Base-by-base conservation (phyloP, 352 stramenopile genomes). In the Nothophytophthora sp. region DNA sequence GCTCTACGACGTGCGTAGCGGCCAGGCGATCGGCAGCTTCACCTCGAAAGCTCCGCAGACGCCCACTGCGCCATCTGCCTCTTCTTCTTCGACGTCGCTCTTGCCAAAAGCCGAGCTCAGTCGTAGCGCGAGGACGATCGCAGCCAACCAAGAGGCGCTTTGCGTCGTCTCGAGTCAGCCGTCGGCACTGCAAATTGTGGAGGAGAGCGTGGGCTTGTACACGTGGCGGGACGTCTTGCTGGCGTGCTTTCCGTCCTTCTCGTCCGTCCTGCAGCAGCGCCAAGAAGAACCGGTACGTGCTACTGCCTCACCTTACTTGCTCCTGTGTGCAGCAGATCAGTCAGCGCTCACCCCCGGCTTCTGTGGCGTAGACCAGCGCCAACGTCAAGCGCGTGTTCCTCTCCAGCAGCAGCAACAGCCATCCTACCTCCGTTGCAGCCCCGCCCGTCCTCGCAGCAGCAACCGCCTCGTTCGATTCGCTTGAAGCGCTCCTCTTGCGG, bases 151-250 rank as follows among this genome's bases (percentile, higher is more conserved):
- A 12, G 24, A 51, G 8, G 34, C 37, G 10, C 38, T 70, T 6
- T 40, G 18, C n/a, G 41, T 56, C 23, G 32, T 28, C 34, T 8
- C 16, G n/a, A 22, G 2, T 18, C 36, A n/a, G 2, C 19, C 23
- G 10, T 2, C 30, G 30, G 22, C 40, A 18, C 13, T 19, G 10
- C 33, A 48, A n/a, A 32, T 16, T 3, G 32, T 15, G 12, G 13
- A 32, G 8, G 19, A 28, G 19, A 15, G 42, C 11, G 20, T 76
- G 12, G 52, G 55, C 4, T 15, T 73, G 11, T 82, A 69, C 27
- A 54, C 51, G 27, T 89, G 78, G 78, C 42, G n/a, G 2, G 49
- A 78, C 4, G 36, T 88, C 13, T 43, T 88, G n/a, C 55, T 66
- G 11, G 54, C 54, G 1, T 61, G 50, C 3, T 73, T 70, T 12